Conservation (phyloP, 208 protist genomes). For the Trypanosoma caninum region DNA sequence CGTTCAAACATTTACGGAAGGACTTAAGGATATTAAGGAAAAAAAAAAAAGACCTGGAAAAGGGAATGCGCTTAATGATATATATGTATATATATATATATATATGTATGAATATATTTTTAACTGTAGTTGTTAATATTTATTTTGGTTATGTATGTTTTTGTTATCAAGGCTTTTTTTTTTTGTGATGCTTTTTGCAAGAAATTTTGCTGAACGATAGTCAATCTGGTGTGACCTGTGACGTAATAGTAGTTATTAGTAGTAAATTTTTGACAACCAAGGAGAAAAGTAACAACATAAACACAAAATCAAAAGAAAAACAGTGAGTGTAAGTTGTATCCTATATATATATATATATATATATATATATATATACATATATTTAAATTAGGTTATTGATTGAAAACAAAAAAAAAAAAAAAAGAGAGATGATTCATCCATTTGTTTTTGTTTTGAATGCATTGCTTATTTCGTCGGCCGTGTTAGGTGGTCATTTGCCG, state of each 20-base stretch:
- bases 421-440: conserved; percentile 20
- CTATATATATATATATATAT: conserved; percentile 12
- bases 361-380: not conserved
- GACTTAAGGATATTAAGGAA: no score
- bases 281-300: no score
- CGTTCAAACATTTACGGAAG: conserved; percentile 55
- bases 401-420: not conserved
- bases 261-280: no score
- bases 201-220: no score
- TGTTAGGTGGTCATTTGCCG: conserved; percentile 19
- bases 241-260: no score
- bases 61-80: not conserved
- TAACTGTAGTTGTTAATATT: conserved; percentile 1
- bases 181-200: conserved; percentile 6
- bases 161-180: conserved; percentile 4
- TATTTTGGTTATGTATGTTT: conserved; percentile 2
- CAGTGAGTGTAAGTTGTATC: no score
- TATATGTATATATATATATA: not conserved
- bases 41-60: no score
- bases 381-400: not conserved
- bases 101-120: not conserved
- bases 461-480: conserved; percentile 11
- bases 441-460: conserved; percentile 18
- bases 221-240: no score
- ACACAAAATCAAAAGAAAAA: no score